A percentile compares a stretch with the other conserved stretches of the same genome.
These are phyloP conservation scores for Vitellaria paradoxa DNA, from an alignment of 179 eudicot genomes.

Conservation along the genomic window DNA sequence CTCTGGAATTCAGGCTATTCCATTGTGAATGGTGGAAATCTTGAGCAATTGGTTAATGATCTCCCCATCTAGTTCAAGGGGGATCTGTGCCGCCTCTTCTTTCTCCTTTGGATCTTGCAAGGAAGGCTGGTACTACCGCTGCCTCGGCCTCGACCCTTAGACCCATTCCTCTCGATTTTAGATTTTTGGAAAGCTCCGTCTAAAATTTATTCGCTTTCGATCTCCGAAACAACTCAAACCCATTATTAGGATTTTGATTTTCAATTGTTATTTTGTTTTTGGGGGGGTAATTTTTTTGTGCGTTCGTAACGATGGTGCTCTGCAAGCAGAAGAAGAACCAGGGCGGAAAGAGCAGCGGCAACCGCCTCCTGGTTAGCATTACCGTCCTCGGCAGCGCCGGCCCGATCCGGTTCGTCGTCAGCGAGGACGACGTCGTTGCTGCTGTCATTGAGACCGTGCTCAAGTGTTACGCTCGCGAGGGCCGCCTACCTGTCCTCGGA, in stretches of 20 bases:
- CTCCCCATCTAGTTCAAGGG: constrained; percentile 39
- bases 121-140: constrained; percentile 81
- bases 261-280: neutral
- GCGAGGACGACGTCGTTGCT: constrained; percentile 42
- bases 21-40: constrained; percentile 71
- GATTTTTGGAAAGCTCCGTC: neutral
- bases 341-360: constrained; percentile 18
- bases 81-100: constrained; percentile 29
- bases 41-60: constrained; percentile 34
- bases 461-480: constrained; percentile 52
- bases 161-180: neutral
- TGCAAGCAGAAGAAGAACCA: constrained; percentile 46
- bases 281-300: neutral
- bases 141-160: constrained; percentile 67
- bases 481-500: constrained; percentile 54
- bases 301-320: constrained; percentile 30
- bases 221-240: neutral
- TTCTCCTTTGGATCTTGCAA: constrained; percentile 44
- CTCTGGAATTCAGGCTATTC: neutral
- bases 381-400: constrained; percentile 60
- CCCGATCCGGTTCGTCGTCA: constrained; percentile 50
- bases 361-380: constrained; percentile 27
- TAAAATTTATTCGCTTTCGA: neutral
- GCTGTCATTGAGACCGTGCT: constrained; percentile 45
- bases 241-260: neutral